Evolutionary conservation across 306 rosid species (phyloP).

Genomic region (Fragaria vesca): DNA sequence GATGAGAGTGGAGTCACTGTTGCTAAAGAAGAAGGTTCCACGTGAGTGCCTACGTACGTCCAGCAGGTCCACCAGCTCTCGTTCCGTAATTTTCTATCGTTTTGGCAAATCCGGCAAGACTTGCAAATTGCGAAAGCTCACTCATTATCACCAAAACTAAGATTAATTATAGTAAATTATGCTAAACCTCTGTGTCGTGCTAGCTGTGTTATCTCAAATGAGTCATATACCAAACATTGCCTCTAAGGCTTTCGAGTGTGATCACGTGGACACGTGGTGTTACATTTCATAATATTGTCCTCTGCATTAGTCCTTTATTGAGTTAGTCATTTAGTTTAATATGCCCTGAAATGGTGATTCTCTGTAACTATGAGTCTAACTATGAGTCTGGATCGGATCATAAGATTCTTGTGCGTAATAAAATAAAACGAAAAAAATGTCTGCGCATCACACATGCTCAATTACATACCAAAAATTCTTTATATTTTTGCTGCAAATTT

Average conservation of each 20-base stretch:
- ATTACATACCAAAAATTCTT: not conserved
- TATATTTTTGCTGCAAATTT: too few species aligned
- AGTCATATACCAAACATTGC: not conserved
- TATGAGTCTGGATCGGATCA: not conserved
- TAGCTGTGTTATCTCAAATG: not conserved
- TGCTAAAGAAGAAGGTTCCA: conserved; percentile 17
- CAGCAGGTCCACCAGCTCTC: not conserved
- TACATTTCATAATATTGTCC: not conserved
- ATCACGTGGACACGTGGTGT: conserved; percentile 2
- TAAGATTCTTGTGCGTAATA: not conserved
- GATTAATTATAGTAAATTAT: too few species aligned
- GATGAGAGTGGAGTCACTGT: not conserved
- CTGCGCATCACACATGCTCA: not conserved
- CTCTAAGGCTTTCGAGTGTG: not conserved
- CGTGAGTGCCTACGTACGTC: conserved; percentile 12
- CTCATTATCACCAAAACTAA: not conserved
- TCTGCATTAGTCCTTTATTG: not conserved
- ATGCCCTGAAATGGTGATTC: not conserved
- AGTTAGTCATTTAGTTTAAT: not conserved
- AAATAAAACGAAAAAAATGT: not conserved
- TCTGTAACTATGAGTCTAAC: not conserved
- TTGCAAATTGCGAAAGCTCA: not conserved
- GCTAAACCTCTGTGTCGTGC: not conserved
- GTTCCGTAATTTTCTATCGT: not conserved
- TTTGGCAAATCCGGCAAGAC: not conserved